Evolutionary conservation across 257 asterid species (phyloP).

Genomic region (Ilex asprella): DNA sequence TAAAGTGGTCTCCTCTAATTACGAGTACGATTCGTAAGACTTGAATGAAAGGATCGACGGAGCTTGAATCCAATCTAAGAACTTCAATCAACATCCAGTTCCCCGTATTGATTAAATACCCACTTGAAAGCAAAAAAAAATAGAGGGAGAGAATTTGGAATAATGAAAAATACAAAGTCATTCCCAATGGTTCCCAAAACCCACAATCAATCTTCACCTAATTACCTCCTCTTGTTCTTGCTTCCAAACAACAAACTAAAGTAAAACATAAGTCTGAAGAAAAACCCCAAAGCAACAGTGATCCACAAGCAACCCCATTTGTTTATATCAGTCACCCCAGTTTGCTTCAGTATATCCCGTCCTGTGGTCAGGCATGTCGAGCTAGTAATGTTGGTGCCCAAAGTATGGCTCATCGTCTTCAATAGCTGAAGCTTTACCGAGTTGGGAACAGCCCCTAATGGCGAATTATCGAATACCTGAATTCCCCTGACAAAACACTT

Average conservation of each 20-base stretch:
- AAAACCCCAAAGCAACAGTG: slow-evolving; percentile 53
- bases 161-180: background rate
- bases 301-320: slow-evolving; percentile 63
- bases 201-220: background rate
- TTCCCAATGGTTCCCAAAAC: background rate
- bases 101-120: no score
- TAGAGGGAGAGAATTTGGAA: background rate
- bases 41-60: no score
- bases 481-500: slow-evolving; percentile 45
- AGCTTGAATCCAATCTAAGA: background rate
- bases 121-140: background rate
- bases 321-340: slow-evolving; percentile 42
- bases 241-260: slow-evolving; percentile 38
- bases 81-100: background rate
- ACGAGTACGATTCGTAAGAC: no score
- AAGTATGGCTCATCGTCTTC: slow-evolving; percentile 35
- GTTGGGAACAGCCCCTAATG: slow-evolving; percentile 27
- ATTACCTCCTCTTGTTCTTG: slow-evolving; percentile 34
- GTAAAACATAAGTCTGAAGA: slow-evolving; percentile 32
- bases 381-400: slow-evolving; percentile 46
- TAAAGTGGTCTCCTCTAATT: no score
- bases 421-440: slow-evolving; percentile 29
- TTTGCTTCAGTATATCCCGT: slow-evolving; percentile 34
- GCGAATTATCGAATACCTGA: slow-evolving; percentile 49
- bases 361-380: slow-evolving; percentile 47